Base-by-base conservation (phyloP, 2,329 filamentous ascomycete genomes). In the Waltergamsia citrina region DNA sequence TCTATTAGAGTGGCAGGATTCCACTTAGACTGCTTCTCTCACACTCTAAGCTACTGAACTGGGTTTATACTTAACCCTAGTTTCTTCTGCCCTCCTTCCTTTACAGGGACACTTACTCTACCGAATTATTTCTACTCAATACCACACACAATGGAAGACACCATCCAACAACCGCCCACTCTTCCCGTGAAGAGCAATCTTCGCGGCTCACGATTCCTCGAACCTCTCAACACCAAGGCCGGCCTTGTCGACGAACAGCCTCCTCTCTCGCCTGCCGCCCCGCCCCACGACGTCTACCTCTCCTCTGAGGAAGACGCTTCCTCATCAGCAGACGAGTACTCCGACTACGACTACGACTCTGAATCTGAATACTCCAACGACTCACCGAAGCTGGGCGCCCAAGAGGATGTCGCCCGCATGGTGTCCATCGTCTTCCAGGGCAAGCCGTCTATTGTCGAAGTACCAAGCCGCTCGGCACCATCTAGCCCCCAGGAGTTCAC, bases 261-360 rank as follows among this genome's bases (percentile, higher is more conserved):
- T 14, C 46, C 50, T 17, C 49, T 54, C 26, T 46, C 57, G 30
- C 46, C 56, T 11, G 56, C 63, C 30, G 56, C 60, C 16, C 58
- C 63, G 3, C 69, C 73, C 6, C 74, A 78, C 49, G 69, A 76
- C 37, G 47, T 73, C 38, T 81, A 81, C 51, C 67, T 81, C 18
- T 79, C 74, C 3, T 78, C 74, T 0, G 76, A 81, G 43, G 76
- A 81, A 49, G 76, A 79, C 41, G 73, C 67, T 20, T 79, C 75
- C 2, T 75, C 75, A 2, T 73, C 70, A 14, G 69, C 71, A 29
- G 74, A 75, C 51, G 67, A 74, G 52, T 69, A 69, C 41, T 77
- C 71, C 36, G 69, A 74, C 45, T 66, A 66, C 45, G 67, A 69
- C 30, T 55, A 57, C 42, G 65, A 72, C 41, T 68, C 63, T 32